Evolutionary conservation across 805 yeast genomes (phyloP).

Genomic region (Komagataella mondaviorum): DNA sequence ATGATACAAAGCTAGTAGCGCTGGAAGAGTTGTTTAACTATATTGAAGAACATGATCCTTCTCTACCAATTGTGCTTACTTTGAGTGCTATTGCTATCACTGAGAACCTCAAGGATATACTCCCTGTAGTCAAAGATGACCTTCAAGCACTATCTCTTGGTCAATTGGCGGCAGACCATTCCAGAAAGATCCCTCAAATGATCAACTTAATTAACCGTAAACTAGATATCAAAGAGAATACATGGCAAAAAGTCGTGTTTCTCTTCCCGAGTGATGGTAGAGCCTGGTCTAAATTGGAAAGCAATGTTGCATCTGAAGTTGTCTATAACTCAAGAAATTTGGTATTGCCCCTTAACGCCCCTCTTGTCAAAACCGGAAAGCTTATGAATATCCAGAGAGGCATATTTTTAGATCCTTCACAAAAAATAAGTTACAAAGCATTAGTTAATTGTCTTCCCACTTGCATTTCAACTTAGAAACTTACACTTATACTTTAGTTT

Average conservation of each 20-base stretch:
- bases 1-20: conserved; percentile 74
- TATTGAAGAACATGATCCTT: conserved; percentile 51
- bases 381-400: conserved; percentile 54
- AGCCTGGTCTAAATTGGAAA: conserved; percentile 58
- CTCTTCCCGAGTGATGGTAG: conserved; percentile 58
- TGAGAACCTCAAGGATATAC: conserved; percentile 43
- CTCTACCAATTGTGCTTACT: conserved; percentile 53
- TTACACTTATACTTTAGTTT: neutral
- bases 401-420: conserved; percentile 42
- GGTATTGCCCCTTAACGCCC: conserved; percentile 29
- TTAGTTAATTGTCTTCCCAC: neutral
- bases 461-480: neutral
- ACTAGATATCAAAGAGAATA: conserved; percentile 14
- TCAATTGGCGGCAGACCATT: conserved; percentile 34
- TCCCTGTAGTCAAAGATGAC: conserved; percentile 54
- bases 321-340: conserved; percentile 44
- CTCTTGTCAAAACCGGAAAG: conserved; percentile 33
- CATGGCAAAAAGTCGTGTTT: conserved; percentile 46
- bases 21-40: conserved; percentile 64
- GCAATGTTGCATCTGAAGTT: conserved; percentile 41
- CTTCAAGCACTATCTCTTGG: conserved; percentile 33
- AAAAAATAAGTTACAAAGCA: neutral
- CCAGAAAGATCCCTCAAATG: conserved; percentile 44
- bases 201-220: conserved; percentile 35
- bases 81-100: conserved; percentile 70